phyloP scores from a whole-genome alignment of 1,139 yeast genomes.

The Barnettozyma hawaiiensis region DNA sequence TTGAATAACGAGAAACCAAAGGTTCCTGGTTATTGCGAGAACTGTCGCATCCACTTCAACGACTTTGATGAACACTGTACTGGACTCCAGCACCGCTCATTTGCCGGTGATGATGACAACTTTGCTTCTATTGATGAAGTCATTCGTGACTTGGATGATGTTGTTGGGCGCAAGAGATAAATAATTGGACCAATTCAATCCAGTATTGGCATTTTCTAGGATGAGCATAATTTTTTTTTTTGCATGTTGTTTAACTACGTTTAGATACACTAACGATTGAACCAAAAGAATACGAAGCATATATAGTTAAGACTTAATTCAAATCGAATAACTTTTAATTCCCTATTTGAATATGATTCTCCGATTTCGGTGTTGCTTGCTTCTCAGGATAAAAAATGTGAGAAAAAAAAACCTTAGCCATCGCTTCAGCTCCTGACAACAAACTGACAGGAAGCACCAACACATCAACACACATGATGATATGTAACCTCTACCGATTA shows the following conservation, averaged over 20 bases:
- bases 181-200: too few relatives aligned
- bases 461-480: neutral
- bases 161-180: conserved; percentile 19
- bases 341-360: too few relatives aligned
- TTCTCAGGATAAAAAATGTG: too few relatives aligned
- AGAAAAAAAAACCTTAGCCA: neutral
- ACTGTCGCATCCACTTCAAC: conserved; percentile 83
- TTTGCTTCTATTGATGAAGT: conserved; percentile 74
- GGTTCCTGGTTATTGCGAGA: conserved; percentile 78
- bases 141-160: conserved; percentile 40
- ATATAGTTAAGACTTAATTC: too few relatives aligned
- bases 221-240: conserved; percentile 1
- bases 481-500: neutral
- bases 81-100: conserved; percentile 68
- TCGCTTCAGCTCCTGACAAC: neutral
- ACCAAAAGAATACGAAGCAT: neutral
- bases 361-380: too few relatives aligned
- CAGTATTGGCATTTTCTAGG: neutral
- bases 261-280: neutral
- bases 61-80: conserved; percentile 71
- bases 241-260: conserved; percentile 3
- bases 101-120: conserved; percentile 68
- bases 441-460: too few relatives aligned
- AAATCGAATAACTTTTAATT: too few relatives aligned
- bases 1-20: conserved; percentile 17